Base-by-base conservation (phyloP, 352 stramenopile genomes). In the Pythium angustatum region DNA sequence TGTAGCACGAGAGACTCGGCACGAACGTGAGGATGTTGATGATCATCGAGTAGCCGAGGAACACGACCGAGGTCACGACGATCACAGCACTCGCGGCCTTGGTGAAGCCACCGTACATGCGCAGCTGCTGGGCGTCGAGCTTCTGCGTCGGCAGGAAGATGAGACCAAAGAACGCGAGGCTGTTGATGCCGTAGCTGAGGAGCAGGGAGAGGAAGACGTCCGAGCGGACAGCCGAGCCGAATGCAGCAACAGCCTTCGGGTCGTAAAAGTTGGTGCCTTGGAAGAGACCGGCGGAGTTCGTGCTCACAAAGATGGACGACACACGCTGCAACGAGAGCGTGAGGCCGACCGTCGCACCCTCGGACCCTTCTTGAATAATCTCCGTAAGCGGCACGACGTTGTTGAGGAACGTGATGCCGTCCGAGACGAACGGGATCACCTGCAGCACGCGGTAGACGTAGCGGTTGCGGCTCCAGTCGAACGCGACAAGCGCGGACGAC, bases 331-430 rank as follows among this genome's bases (percentile, higher is more conserved):
- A 61, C 10, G 79, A 82, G n/a, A 88, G 64, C 22, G 69, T 79
- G 31, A 90, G 71, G 21, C 81, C 81, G 41, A 88, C 78, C 5
- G 84, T 75, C 1, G 79, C 76, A 14, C 79, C 81, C 41, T 90
- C 81, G 0, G 75, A 88, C 2, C 81, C 81, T 54, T 86, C 77
- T 60, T 90, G 75, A 27, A 83, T 77, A 60, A 90, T 88, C 52
- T 90, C 81, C 3, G 76, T 87, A 21, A 88, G 68, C 7, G 81
- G 79, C 27, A 88, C 77, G 55, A 88, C 74, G 34, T 69, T 75
- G 58, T 80, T 81, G 27, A 90, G 55, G 24, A 76, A 58, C 15
- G 69, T 75, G 44, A 90, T 87, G 22, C 79, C 81, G 27, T 86
- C 74, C 3, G 78, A 68, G 17, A 90, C 60, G 62, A 77, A 79